Base-by-base conservation (phyloP, 2,329 filamentous ascomycete genomes). In the Penicillium palitans region DNA sequence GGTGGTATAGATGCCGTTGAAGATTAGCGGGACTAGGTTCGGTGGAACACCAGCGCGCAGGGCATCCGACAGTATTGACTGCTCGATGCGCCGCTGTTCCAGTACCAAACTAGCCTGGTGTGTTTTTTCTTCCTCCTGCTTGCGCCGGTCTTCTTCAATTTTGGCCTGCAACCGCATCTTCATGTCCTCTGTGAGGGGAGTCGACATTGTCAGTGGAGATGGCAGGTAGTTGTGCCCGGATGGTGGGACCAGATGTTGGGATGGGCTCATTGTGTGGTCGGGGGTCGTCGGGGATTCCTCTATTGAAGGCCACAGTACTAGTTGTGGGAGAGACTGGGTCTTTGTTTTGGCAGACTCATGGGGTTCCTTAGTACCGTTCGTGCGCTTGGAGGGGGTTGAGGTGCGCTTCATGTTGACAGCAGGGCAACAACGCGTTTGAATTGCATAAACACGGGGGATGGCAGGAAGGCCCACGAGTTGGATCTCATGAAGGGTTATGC, bases 1-100 rank as follows among this genome's bases (percentile, higher is more conserved):
- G 17, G 37, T 19, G 10, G 19, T 37, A 8, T 51, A 41, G 12
- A 50, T 35, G 7, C 37, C 39, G 8, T 44, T 49, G 15, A 93
- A 91, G 25, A 93, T 86, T 59, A 91, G 78, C 7, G 90, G 90
- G 27, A 92, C 83, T 82, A 92, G 85, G 37, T 87, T 82, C 13
- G 89, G 88, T 10, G 90, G 89, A 51, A 93, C 85, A 12, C 89
- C 89, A 39, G 87, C 85, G 54, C 82, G 80, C 53, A 92, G 73
- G 2, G 88, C 89, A 24, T 88, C 86, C 55, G 83, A 80, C 57
- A 93, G 75, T 76, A 93, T 91, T 46, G 86, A 86, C 69, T 88
- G 84, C 74, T 92, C 90, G 56, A 90, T 81, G 67, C 82, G 87
- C 47, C 89, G 81, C 74, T 90, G 89, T 74, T 92, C 89, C 33